These are phyloP conservation scores for Dipteronia sinensis DNA, from an alignment of 345 rosid genomes.

Conservation along the genomic window DNA sequence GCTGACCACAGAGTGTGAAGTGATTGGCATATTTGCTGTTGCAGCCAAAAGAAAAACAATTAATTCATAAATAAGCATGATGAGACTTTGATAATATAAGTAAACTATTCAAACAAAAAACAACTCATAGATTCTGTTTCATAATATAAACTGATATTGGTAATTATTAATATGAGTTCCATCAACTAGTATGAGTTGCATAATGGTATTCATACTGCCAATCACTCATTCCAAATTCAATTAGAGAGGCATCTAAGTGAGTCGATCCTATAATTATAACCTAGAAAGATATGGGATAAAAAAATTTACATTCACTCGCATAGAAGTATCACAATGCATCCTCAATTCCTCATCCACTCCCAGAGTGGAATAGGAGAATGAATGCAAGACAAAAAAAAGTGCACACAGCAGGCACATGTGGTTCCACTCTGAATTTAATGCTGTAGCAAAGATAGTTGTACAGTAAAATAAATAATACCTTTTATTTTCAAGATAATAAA, in stretches of 20 bases:
- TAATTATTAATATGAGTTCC: not conserved
- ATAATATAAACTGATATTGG: not conserved
- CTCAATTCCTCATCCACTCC: not conserved
- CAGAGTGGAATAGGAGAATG: not conserved
- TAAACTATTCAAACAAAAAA: not conserved
- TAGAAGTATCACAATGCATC: not conserved
- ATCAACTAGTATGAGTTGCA: not conserved
- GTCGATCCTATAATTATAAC: not conserved
- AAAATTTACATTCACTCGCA: not conserved
- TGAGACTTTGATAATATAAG: not conserved
- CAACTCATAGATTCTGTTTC: not conserved
- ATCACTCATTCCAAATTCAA: not conserved
- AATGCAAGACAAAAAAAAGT: not conserved
- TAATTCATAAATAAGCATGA: constrained; percentile 7
- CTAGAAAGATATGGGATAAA: not conserved
- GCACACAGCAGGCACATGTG: not conserved
- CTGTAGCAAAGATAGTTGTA: too few relatives aligned
- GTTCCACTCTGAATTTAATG: not conserved
- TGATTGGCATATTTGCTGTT: constrained; percentile 93
- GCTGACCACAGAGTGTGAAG: constrained; percentile 99
- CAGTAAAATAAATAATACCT: not conserved
- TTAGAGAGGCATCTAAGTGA: not conserved
- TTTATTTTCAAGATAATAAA: not conserved
- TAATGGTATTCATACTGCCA: not conserved
- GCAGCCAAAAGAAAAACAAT: constrained; percentile 19